A percentile compares a stretch with the other conserved stretches of the same genome.
Conservation (phyloP, 306 rosid species). For the Acacia acuminata region DNA sequence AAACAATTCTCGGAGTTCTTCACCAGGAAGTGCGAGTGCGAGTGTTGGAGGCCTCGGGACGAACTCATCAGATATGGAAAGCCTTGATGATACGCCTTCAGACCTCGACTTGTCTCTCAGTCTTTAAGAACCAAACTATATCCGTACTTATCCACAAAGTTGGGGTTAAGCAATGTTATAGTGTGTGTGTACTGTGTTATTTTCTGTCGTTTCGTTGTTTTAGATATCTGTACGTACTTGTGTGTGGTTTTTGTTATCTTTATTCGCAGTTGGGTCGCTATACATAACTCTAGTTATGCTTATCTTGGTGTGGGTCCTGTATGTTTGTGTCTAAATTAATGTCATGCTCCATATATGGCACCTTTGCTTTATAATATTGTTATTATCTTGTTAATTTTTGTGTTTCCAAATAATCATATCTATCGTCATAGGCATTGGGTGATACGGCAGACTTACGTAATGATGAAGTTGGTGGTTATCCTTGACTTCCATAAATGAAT, state of each 20-base stretch:
- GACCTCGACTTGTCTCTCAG: slow-evolving; percentile 1
- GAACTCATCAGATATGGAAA: background rate
- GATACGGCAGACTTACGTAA: background rate
- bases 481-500: background rate
- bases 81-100: background rate
- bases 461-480: background rate
- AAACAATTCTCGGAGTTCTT: background rate
- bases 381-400: background rate
- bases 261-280: background rate
- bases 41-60: background rate
- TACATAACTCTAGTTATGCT: background rate
- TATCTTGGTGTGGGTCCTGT: background rate
- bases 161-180: background rate
- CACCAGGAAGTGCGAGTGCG: background rate
- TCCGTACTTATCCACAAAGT: background rate
- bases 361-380: background rate
- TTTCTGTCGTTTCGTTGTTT: background rate
- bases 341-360: background rate
- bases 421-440: background rate
- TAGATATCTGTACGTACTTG: background rate
- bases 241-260: background rate
- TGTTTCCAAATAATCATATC: too few relatives aligned
- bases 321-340: background rate
- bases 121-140: background rate
- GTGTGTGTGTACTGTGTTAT: background rate